Evolutionary conservation across 2,329 filamentous ascomycete species (phyloP).

Genomic region (Apiospora saccharicola): DNA sequence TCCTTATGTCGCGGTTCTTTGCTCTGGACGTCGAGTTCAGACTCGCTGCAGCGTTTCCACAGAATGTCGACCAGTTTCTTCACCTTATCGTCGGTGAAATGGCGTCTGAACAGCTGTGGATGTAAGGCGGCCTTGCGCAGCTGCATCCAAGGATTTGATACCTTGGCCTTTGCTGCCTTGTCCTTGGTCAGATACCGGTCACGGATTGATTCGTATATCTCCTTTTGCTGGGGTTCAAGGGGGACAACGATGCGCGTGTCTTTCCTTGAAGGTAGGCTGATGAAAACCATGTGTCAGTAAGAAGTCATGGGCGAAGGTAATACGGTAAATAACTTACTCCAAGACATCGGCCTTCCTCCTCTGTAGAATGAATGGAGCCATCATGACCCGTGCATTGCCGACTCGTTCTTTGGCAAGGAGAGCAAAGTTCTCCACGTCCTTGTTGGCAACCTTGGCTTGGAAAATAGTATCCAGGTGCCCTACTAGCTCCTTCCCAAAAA

Average conservation of each 20-base stretch:
- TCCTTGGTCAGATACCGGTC: conserved; percentile 70
- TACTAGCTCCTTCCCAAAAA: conserved; percentile 76
- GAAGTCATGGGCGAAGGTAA: not conserved
- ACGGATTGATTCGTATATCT: conserved; percentile 73
- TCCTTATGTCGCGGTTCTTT: conserved; percentile 57
- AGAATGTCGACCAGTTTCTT: conserved; percentile 80
- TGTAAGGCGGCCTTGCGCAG: conserved; percentile 93
- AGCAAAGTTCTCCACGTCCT: conserved; percentile 79
- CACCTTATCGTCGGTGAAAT: conserved; percentile 79
- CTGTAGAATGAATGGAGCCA: conserved; percentile 93
- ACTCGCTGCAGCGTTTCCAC: conserved; percentile 70
- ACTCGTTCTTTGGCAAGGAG: conserved; percentile 89
- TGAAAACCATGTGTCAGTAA: not conserved
- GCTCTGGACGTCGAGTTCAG: conserved; percentile 51
- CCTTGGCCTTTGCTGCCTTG: conserved; percentile 62
- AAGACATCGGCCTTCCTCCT: conserved; percentile 93
- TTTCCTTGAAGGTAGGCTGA: conserved; percentile 74
- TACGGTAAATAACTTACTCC: conserved; percentile 52
- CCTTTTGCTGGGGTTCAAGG: conserved; percentile 74
- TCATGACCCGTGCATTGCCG: conserved; percentile 84
- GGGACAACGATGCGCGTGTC: conserved; percentile 82
- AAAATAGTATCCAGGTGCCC: conserved; percentile 88
- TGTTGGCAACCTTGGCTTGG: conserved; percentile 87
- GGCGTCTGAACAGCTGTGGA: conserved; percentile 82
- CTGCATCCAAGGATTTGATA: conserved; percentile 82